Percentiles rank a stretch among this genome's conserved stretches.
Evolutionary conservation across 257 asterid species (phyloP).

Genomic region (Scutellaria barbata): DNA sequence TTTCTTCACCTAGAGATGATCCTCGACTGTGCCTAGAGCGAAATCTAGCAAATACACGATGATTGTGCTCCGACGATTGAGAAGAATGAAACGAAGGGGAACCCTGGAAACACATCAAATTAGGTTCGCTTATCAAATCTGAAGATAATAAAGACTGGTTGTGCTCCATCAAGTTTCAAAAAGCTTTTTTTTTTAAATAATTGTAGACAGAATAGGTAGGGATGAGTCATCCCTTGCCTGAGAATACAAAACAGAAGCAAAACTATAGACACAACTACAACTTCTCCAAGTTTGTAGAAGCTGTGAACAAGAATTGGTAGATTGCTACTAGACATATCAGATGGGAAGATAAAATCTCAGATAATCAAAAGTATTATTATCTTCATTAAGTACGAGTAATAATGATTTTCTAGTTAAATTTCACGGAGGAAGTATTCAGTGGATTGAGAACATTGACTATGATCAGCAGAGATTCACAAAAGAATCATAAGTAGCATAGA

Average conservation of each 20-base stretch:
- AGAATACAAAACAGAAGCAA: too few species aligned
- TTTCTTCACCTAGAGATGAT: slow-evolving; percentile 66
- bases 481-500: slow-evolving; percentile 20
- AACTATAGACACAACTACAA: too few species aligned
- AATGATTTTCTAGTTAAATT: slow-evolving; percentile 25
- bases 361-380: background rate
- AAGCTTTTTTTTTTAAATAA: background rate
- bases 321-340: slow-evolving; percentile 11
- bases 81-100: slow-evolving; percentile 60
- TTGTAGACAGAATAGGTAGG: too few species aligned
- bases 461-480: slow-evolving; percentile 15
- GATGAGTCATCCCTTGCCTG: too few species aligned
- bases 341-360: slow-evolving; percentile 4
- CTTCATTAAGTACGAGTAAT: slow-evolving; percentile 1
- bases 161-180: background rate
- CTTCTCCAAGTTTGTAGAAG: background rate
- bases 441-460: slow-evolving; percentile 7
- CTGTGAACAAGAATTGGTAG: slow-evolving; percentile 25
- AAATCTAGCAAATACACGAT: slow-evolving; percentile 86
- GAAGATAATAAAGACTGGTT: slow-evolving; percentile 16
- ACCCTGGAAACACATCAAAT: slow-evolving; percentile 58
- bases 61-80: slow-evolving; percentile 60
- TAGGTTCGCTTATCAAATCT: slow-evolving; percentile 27
- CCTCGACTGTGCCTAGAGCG: slow-evolving; percentile 69
- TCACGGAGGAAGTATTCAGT: slow-evolving; percentile 17